These are phyloP conservation scores for Tulasnella sp. DNA, from an alignment of 768 basidiomycete species.

Conservation along the genomic window DNA sequence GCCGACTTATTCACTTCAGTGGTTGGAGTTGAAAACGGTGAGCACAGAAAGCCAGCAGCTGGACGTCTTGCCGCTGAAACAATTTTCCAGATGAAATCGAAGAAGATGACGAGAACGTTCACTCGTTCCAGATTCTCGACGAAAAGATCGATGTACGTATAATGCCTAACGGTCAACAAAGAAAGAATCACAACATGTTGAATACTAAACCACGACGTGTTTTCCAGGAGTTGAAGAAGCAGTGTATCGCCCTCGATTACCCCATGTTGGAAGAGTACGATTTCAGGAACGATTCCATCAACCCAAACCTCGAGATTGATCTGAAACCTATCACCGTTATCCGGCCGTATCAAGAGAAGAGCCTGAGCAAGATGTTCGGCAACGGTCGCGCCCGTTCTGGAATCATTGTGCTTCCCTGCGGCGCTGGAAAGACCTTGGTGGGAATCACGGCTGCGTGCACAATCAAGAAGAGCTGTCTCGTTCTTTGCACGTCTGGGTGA, in stretches of 20 bases:
- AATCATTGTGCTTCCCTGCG: slow-evolving; percentile 96
- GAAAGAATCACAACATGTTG: too few species aligned
- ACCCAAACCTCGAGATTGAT: slow-evolving; percentile 95
- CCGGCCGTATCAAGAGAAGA: slow-evolving; percentile 96
- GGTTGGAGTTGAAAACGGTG: slow-evolving; percentile 87
- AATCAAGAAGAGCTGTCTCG: slow-evolving; percentile 96
- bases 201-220: slow-evolving; percentile 12
- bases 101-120: slow-evolving; percentile 94
- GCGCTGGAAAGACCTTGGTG: slow-evolving; percentile 96
- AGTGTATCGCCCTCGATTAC: slow-evolving; percentile 93
- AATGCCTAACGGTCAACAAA: slow-evolving; percentile 5
- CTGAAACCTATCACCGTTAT: slow-evolving; percentile 96
- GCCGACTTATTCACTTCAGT: slow-evolving; percentile 87
- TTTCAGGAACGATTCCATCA: slow-evolving; percentile 92
- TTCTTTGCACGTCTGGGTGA: slow-evolving; percentile 95
- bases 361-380: slow-evolving; percentile 98
- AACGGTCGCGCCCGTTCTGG: slow-evolving; percentile 97
- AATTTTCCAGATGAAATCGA: slow-evolving; percentile 93
- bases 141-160: slow-evolving; percentile 76
- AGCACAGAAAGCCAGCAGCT: not conserved
- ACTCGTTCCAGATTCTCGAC: slow-evolving; percentile 93
- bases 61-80: too few species aligned
- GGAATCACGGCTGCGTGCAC: slow-evolving; percentile 99
- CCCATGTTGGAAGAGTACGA: slow-evolving; percentile 99
- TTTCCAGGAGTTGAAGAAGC: slow-evolving; percentile 80